phyloP scores from a whole-genome alignment of 1,284 basidiomycete species.

The Puccinia triticina region DNA sequence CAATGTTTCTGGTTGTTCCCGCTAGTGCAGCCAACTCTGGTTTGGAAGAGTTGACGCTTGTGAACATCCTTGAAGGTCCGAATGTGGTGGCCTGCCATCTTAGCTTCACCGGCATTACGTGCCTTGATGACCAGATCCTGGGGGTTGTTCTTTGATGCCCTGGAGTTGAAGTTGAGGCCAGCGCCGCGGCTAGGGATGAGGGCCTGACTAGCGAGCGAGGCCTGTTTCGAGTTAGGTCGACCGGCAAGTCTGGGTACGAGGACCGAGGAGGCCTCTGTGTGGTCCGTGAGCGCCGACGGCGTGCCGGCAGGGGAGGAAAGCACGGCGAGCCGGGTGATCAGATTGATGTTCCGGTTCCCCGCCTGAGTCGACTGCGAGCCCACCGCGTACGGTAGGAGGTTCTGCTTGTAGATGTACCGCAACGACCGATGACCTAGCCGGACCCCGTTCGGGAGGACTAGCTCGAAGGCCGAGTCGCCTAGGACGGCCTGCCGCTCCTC shows the following conservation, averaged over 20 bases:
- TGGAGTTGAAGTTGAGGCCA: conserved; percentile 34
- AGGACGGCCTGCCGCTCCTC: conserved; percentile 54
- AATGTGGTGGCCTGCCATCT: conserved; percentile 84
- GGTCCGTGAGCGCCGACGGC: not conserved
- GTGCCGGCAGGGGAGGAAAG: conserved; percentile 3
- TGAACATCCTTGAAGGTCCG: conserved; percentile 81
- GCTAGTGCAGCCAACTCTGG: conserved; percentile 71
- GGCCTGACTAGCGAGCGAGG: not conserved
- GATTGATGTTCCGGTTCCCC: conserved; percentile 38
- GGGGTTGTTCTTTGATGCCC: conserved; percentile 64
- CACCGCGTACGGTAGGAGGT: conserved; percentile 63
- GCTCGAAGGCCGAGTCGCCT: conserved; percentile 70
- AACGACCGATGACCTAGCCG: conserved; percentile 89
- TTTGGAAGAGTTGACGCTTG: conserved; percentile 80
- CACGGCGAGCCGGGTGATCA: conserved; percentile 37
- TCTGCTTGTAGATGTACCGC: conserved; percentile 84
- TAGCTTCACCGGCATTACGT: conserved; percentile 90
- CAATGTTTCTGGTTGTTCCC: conserved; percentile 82
- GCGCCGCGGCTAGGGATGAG: conserved; percentile 37
- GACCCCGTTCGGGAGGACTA: conserved; percentile 90
- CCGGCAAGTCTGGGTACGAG: not conserved
- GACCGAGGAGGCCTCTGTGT: not conserved
- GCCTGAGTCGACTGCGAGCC: conserved; percentile 31
- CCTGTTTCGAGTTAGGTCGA: not conserved
- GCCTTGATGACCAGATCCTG: conserved; percentile 72